Evolutionary conservation across 352 stramenopile genomes (phyloP), one percentile per base, ranked within the genome.

Genomic region (Phytophthora foliorum): DNA sequence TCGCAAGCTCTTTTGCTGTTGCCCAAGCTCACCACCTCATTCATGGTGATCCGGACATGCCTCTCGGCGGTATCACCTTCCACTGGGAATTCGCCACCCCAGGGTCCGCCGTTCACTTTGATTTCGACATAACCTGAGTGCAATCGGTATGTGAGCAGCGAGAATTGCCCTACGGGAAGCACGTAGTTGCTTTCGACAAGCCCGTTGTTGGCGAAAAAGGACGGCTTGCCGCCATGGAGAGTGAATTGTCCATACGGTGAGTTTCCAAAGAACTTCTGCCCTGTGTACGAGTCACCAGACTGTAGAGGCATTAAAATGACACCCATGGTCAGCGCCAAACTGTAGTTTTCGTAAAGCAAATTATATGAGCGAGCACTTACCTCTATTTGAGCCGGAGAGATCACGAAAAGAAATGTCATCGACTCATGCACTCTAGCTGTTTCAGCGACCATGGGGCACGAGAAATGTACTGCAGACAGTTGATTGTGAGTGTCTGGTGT

Each of bases 261-360:
- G 69, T 87, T 89, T 1, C 84, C 84, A 36, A 92, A 92, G 65
- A 92, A 89, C 57, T 90, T 92, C 59, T 92, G 81, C 0, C 57
- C 71, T 10, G 51, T 65, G 60, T 77, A 89, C 9, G 73, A 73
- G 21, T 85, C 77, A 2, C 69, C 69, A 44, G 27, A 10, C 78
- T 86, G 34, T 11, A 29, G 34, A 19, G n/a, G n/a, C 16, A 63
- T 17, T 29, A 27, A 48, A 57, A 55, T 21, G 50, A 41, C 34
- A 34, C 8, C 17, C 24, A 46, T 22, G 31, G 25, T 67, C 22
- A 65, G 24, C 11, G 49, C 19, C 57, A 53, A 52, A 34, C 22
- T 27, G 13, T 34, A 50, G 14, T 16, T 32, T 34, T 44, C 19
- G 31, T 32, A 21, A 60, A 51, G 13, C 31, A 38, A 39, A 24